Evolutionary conservation across 805 yeast genomes (phyloP).

Genomic region (Metschnikowia similis): DNA sequence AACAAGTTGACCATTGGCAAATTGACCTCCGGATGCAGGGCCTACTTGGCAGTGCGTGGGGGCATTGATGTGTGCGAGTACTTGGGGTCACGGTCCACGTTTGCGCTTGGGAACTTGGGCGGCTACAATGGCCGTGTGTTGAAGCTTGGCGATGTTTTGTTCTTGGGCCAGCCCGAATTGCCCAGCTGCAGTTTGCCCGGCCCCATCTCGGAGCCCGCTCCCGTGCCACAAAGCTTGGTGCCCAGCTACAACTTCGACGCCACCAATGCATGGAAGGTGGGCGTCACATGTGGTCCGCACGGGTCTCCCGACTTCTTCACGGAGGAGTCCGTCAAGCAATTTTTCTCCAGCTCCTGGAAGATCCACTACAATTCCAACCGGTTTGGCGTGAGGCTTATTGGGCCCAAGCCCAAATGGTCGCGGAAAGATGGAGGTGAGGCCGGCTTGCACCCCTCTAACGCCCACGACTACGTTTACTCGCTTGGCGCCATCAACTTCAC

Average conservation of each 20-base stretch:
- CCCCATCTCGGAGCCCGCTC: conserved; percentile 61
- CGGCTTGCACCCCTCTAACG: conserved; percentile 97
- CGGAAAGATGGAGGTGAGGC: conserved; percentile 96
- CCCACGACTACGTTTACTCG: conserved; percentile 95
- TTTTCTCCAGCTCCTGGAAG: conserved; percentile 81
- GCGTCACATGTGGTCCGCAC: conserved; percentile 96
- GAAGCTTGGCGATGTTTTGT: conserved; percentile 88
- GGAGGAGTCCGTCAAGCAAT: conserved; percentile 66
- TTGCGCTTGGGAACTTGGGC: conserved; percentile 89
- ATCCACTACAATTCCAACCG: conserved; percentile 96
- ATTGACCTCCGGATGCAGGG: conserved; percentile 77
- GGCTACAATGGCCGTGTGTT: conserved; percentile 92
- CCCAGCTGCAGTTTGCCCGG: conserved; percentile 66
- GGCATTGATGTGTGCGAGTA: conserved; percentile 94
- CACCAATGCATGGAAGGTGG: conserved; percentile 70
- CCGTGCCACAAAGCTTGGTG: conserved; percentile 52
- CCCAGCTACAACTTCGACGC: conserved; percentile 44
- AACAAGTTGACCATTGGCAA: conserved; percentile 80
- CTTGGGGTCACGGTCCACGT: conserved; percentile 93
- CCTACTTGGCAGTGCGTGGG: conserved; percentile 85
- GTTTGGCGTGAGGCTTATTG: conserved; percentile 90
- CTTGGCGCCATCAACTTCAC: conserved; percentile 96
- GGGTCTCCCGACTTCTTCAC: conserved; percentile 95
- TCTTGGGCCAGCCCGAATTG: conserved; percentile 73
- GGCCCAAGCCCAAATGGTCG: conserved; percentile 97